Evolutionary conservation across 768 basidiomycete genomes (phyloP), one percentile per base, ranked within the genome.

Genomic region (Termitomyces sp.): DNA sequence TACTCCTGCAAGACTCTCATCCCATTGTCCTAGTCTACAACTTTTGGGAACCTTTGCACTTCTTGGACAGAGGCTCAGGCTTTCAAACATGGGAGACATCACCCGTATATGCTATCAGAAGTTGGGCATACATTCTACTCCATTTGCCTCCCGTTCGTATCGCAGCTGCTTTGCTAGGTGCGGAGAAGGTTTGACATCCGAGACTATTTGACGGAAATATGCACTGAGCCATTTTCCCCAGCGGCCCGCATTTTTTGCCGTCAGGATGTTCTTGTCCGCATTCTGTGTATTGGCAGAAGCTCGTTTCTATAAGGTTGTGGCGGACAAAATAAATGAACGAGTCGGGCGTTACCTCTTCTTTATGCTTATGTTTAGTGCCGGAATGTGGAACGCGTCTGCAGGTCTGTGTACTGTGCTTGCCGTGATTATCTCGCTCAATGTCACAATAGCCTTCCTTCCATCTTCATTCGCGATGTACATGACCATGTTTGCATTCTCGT

Each of bases 61-160:
- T 94, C 67, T 77, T 97, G 55, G 83, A 87, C 57, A 75, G 85
- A 55, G 93, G 92, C 25, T 78, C 85, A 58, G 97, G 91, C 8
- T 98, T 99, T 70, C 96, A 98, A 72, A 98, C 97, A 0, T 99
- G 97, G 97, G 97, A 99, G 68, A 83, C 91, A 5, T 90, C 94
- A 9, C 94, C 97, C 11, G 74, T 79, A 52, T 97, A 87, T 67
- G 85, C 94, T n/a, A 85, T 99, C 61, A 79, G 97, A 61, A 95
- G 93, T 61, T 98, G 94, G 93, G 84, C 93, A 11, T 98, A 98
- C 71, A 83, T 97, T 55, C 67, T 93, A 39, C 67, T 97, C 16
- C 94, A 98, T 67, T 65, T 85, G n/a, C 68, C 86, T 0, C 85
- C 86, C 6, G 79, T 84, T 37, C 83, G 78, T 58, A 55, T 91